These are phyloP conservation scores for Solanum chaucha DNA, from an alignment of 257 asterid species.

Conservation along the genomic window DNA sequence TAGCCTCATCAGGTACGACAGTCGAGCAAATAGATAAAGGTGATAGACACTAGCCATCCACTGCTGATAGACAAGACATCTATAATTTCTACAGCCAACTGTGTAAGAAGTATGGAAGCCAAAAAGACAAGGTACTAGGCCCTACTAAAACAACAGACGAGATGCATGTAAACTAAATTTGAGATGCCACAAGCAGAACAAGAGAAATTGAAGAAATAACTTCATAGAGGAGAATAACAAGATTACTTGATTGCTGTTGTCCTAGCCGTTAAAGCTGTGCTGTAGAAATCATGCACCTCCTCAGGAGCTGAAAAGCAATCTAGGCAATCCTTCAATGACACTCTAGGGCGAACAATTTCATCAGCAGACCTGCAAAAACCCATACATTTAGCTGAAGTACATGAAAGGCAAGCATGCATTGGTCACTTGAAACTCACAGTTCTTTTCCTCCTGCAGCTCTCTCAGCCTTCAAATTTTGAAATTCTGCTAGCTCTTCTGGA, in stretches of 20 bases:
- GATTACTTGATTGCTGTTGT: slow-evolving; percentile 86
- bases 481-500: slow-evolving; percentile 71
- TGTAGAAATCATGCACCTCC: slow-evolving; percentile 83
- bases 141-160: not conserved
- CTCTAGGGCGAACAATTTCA: slow-evolving; percentile 92
- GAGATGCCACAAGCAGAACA: not conserved
- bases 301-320: slow-evolving; percentile 79
- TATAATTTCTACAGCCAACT: not conserved
- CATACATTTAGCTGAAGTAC: slow-evolving; percentile 5
- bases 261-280: slow-evolving; percentile 66
- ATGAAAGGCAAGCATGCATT: not conserved
- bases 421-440: slow-evolving; percentile 47
- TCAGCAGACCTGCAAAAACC: slow-evolving; percentile 49
- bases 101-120: not conserved
- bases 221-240: not conserved
- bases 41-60: not conserved
- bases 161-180: not conserved
- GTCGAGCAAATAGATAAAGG: not conserved
- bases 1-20: not conserved
- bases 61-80: not conserved
- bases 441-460: slow-evolving; percentile 65
- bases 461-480: slow-evolving; percentile 59
- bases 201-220: not conserved
- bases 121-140: not conserved
- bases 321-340: slow-evolving; percentile 72